phyloP scores from a whole-genome alignment of 179 eudicot genomes.

The Corrigiola litoralis region DNA sequence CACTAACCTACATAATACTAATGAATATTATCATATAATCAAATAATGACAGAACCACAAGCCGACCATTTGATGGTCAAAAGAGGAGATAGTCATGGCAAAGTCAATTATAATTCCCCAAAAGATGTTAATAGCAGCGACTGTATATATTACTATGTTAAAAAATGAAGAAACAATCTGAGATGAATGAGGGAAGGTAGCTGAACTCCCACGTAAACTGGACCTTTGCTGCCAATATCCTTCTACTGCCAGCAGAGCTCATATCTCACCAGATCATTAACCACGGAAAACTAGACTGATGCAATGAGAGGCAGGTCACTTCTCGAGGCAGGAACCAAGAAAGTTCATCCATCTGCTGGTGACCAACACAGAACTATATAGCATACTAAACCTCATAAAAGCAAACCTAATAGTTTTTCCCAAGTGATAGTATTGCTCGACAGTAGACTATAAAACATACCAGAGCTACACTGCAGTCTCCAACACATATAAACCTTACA shows the following conservation, averaged over 20 bases:
- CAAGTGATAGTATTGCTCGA: background rate
- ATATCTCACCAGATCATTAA: too few species aligned
- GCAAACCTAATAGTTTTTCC: background rate
- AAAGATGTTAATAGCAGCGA: background rate
- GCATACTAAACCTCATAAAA: background rate
- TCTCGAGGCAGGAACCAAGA: background rate
- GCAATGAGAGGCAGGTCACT: background rate
- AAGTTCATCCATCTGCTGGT: background rate
- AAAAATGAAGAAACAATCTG: background rate
- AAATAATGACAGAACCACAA: background rate
- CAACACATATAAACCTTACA: conserved; percentile 12
- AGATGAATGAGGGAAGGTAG: too few species aligned
- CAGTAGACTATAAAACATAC: background rate
- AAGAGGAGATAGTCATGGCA: background rate
- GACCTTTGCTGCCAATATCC: too few species aligned
- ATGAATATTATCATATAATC: background rate
- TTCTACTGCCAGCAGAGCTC: too few species aligned
- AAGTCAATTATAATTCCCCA: background rate
- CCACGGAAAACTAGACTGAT: background rate
- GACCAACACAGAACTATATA: background rate
- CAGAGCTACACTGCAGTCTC: conserved; percentile 16
- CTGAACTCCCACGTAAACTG: too few species aligned
- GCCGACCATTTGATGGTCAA: background rate
- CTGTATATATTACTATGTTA: background rate
- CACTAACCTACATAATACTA: conserved; percentile 12